A percentile compares a stretch with the other conserved stretches of the same genome.
Conservation (phyloP, 805 yeast species). For the Suhomyces pyralidae region DNA sequence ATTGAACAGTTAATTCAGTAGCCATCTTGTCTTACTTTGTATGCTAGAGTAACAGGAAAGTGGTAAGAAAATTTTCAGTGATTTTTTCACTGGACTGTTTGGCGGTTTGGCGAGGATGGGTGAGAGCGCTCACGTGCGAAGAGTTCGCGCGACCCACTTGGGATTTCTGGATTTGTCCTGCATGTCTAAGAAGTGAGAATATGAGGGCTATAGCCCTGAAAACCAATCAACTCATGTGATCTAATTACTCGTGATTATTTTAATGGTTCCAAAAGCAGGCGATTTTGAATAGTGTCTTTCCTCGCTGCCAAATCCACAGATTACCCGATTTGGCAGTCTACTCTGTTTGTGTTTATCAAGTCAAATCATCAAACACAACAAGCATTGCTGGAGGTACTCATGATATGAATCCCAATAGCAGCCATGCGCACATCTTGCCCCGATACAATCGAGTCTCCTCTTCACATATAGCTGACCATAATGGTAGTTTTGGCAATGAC, state of each 20-base stretch:
- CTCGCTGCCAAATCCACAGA: background rate
- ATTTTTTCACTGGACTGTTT: slow-evolving; percentile 3
- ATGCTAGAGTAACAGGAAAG: slow-evolving; percentile 8
- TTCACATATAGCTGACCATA: slow-evolving; percentile 3
- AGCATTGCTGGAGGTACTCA: background rate
- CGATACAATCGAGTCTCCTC: slow-evolving; percentile 4
- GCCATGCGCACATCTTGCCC: slow-evolving; percentile 6
- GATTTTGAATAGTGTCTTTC: background rate
- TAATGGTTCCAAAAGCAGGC: background rate
- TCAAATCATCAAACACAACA: background rate
- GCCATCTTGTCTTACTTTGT: slow-evolving; percentile 64
- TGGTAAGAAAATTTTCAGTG: slow-evolving; percentile 11
- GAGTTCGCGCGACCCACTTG: background rate
- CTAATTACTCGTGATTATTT: background rate
- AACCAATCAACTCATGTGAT: background rate
- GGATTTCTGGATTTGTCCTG: background rate
- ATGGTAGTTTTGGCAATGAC: slow-evolving; percentile 3
- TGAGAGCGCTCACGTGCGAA: background rate
- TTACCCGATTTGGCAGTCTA: slow-evolving; percentile 6
- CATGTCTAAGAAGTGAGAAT: background rate
- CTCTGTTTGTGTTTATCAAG: slow-evolving; percentile 1
- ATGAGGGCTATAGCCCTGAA: slow-evolving; percentile 7
- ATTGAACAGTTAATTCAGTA: slow-evolving; percentile 99
- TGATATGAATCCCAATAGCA: slow-evolving; percentile 3
- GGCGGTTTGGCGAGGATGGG: background rate